Base-by-base conservation (phyloP, 495 filamentous ascomycete species). In the Annulohypoxylon nitens region DNA sequence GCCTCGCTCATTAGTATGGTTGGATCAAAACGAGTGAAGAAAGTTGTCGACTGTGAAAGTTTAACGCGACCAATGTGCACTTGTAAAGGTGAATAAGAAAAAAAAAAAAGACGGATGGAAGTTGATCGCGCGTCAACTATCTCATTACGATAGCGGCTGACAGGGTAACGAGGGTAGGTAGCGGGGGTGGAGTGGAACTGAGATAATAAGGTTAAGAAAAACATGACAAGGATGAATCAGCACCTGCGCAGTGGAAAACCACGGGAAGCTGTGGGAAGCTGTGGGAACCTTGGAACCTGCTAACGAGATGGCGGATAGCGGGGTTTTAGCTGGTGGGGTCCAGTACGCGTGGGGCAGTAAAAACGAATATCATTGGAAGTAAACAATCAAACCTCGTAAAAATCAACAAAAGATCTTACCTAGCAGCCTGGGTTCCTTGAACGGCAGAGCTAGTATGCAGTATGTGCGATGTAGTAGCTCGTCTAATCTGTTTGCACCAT, bases 101-200 rank as follows among this genome's bases (percentile, higher is more conserved):
- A 60, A 36, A 26, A 60, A 25, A 36, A n/a, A 60, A 41, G 18
- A 20, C 36, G 18, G 39, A 43, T 34, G 12, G 57, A 43, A 43
- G 37, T 36, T 68, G 47, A 43, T 68, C 57, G 55, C 58, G 66
- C 58, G 66, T 69, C 34, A 4, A 53, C 65, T 60, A 61, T 47
- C 50, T 55, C 53, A 69, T 34, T 61, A 50, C 55, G 61, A 50
- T 62, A 12, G 66, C 59, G 47, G 57, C 57, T 68, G 65, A 61
- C 57, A 30, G 65, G 65, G 65, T 69, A 39, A 69, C 66, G 23
- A 16, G 34, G 64, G 64, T 67, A 55, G 58, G 43, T 23, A 23
- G 20, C 20, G 20, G 39, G 51, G 37, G 51, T 57, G 58, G 58
- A 36, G 66, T 60, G 58, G 16, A 39, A 55, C 66, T 36, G 48